These are phyloP conservation scores for Tylopilus orsonianus DNA, from an alignment of 1,284 basidiomycete species.

Conservation along the genomic window DNA sequence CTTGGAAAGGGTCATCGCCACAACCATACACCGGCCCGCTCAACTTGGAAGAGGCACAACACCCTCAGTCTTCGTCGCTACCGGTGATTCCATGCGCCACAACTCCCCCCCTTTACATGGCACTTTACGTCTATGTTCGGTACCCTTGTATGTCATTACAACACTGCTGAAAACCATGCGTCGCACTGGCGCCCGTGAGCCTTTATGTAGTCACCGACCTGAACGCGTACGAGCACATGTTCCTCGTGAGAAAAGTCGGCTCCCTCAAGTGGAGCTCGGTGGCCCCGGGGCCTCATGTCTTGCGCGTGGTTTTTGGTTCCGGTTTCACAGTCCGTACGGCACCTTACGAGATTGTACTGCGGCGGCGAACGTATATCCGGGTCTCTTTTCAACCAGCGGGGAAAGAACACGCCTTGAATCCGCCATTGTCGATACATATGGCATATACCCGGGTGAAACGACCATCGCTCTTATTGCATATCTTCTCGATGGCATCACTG, in stretches of 20 bases:
- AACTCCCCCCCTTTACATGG: slow-evolving; percentile 8
- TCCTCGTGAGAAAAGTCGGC: slow-evolving; percentile 9
- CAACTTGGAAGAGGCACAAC: slow-evolving; percentile 98
- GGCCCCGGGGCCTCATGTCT: slow-evolving; percentile 19
- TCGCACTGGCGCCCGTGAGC: not conserved
- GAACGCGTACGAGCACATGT: not conserved
- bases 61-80: slow-evolving; percentile 97
- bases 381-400: not conserved
- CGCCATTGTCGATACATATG: slow-evolving; percentile 25
- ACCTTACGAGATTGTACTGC: slow-evolving; percentile 19
- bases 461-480: slow-evolving; percentile 14
- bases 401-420: slow-evolving; percentile 5
- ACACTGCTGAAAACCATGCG: slow-evolving; percentile 15
- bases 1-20: slow-evolving; percentile 93
- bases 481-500: slow-evolving; percentile 13
- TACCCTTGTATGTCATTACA: slow-evolving; percentile 24
- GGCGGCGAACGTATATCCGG: not conserved
- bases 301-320: no score
- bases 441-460: slow-evolving; percentile 11
- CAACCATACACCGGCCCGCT: slow-evolving; percentile 91
- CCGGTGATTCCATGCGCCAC: slow-evolving; percentile 61
- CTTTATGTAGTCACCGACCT: not conserved
- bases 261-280: not conserved
- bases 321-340: no score
- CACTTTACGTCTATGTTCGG: slow-evolving; percentile 17